phyloP scores from a whole-genome alignment of 805 yeast species.

The Wickerhamomyces xylosicus region DNA sequence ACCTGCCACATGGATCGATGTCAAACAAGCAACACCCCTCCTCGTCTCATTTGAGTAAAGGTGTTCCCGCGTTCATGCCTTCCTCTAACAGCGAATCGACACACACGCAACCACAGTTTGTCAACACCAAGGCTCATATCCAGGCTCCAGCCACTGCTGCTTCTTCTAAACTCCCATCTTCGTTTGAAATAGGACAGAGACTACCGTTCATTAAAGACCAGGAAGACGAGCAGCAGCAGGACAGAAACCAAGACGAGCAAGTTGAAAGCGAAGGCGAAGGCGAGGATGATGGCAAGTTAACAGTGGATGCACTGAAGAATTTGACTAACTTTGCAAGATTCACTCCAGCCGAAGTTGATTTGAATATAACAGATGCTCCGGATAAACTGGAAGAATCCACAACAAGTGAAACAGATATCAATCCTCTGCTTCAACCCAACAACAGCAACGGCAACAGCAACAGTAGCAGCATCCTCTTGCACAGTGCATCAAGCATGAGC shows the following conservation, averaged over 20 bases:
- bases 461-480: no score
- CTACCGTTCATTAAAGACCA: slow-evolving; percentile 26
- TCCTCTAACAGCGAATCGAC: slow-evolving; percentile 3
- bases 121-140: slow-evolving; percentile 25
- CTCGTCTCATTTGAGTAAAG: not conserved
- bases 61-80: no score
- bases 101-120: slow-evolving; percentile 15
- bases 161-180: slow-evolving; percentile 22
- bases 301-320: slow-evolving; percentile 29
- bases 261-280: slow-evolving; percentile 19
- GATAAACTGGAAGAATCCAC: no score
- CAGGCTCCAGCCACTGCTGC: slow-evolving; percentile 32
- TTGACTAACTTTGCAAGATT: slow-evolving; percentile 21
- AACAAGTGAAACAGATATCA: no score
- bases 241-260: slow-evolving; percentile 5
- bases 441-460: no score
- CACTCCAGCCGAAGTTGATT: slow-evolving; percentile 19
- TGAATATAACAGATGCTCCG: slow-evolving; percentile 4
- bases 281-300: slow-evolving; percentile 24
- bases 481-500: not conserved
- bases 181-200: slow-evolving; percentile 21
- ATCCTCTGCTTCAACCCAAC: not conserved
- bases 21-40: not conserved
- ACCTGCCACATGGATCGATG: slow-evolving; percentile 5
- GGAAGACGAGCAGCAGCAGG: slow-evolving; percentile 9